Evolutionary conservation across 75 land plant species (phyloP).

Genomic region (Selaginella moellendorffii): DNA sequence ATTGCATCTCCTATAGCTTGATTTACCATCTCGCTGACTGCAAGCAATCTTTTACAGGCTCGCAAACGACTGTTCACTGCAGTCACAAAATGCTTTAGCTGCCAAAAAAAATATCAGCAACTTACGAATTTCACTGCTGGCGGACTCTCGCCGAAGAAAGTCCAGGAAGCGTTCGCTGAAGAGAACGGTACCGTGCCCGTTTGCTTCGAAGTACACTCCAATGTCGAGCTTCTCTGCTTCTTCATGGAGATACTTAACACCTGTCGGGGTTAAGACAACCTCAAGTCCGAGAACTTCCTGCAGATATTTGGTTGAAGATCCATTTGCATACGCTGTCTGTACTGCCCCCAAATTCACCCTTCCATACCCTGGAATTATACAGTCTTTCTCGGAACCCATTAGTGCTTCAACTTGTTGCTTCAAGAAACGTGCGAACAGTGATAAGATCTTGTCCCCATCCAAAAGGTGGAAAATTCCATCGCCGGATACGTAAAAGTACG

Average conservation of each 20-base stretch:
- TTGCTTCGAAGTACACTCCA: slow-evolving; percentile 97
- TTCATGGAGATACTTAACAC: slow-evolving; percentile 86
- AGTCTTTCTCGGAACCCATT: neutral
- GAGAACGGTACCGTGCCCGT: slow-evolving; percentile 95
- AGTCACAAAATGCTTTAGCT: neutral
- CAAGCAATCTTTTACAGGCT: slow-evolving; percentile 57
- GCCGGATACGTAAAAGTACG: slow-evolving; percentile 44
- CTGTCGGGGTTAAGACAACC: slow-evolving; percentile 70
- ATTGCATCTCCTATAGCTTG: slow-evolving; percentile 97
- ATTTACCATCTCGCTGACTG: slow-evolving; percentile 68
- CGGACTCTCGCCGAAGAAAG: slow-evolving; percentile 22
- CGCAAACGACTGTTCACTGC: slow-evolving; percentile 16
- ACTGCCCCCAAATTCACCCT: slow-evolving; percentile 52
- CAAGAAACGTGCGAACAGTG: slow-evolving; percentile 69
- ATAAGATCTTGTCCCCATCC: slow-evolving; percentile 92
- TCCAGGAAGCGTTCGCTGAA: slow-evolving; percentile 43
- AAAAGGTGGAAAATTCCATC: slow-evolving; percentile 36
- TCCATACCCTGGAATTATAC: slow-evolving; percentile 18
- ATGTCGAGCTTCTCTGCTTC: slow-evolving; percentile 78
- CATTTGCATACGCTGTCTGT: slow-evolving; percentile 99
- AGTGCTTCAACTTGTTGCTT: slow-evolving; percentile 49
- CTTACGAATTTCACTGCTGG: neutral
- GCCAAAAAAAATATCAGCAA: too few species aligned
- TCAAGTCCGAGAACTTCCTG: slow-evolving; percentile 50
- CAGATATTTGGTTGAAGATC: slow-evolving; percentile 77